Evolutionary conservation across 2,329 filamentous ascomycete species (phyloP).

Genomic region (Colletotrichum sp.): DNA sequence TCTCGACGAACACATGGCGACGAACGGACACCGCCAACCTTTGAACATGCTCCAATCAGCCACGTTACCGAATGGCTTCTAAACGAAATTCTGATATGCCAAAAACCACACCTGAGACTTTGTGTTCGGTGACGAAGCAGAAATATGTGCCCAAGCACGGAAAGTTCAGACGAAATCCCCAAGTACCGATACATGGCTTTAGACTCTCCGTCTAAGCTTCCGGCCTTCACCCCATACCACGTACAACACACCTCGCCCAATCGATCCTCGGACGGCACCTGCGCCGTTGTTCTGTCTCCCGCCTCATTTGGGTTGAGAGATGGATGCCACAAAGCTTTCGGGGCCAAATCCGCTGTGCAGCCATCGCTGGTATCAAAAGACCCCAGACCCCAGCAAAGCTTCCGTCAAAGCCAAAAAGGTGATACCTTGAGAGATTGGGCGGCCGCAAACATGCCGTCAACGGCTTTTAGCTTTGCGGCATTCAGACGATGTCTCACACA

Average conservation of each 20-base stretch:
- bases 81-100: not conserved
- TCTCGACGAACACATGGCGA: not conserved
- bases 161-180: conserved; percentile 1
- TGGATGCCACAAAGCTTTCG: not conserved
- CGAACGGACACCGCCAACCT: not conserved
- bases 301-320: not conserved
- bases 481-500: conserved; percentile 15
- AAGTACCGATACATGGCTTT: not conserved
- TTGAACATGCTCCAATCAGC: not conserved
- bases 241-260: not conserved
- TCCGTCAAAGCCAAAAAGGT: not conserved
- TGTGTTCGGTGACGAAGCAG: not conserved
- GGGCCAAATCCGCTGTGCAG: not conserved
- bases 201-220: not conserved
- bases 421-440: not conserved
- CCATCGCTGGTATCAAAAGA: not conserved
- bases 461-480: conserved; percentile 12
- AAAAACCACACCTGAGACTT: not conserved
- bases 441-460: conserved; percentile 2
- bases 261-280: conserved; percentile 16
- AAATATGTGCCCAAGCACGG: not conserved
- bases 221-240: not conserved
- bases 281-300: not conserved
- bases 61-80: not conserved
- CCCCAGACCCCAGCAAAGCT: not conserved